phyloP scores from a whole-genome alignment of 495 filamentous ascomycete genomes.

The Lasiosphaeria hispida region DNA sequence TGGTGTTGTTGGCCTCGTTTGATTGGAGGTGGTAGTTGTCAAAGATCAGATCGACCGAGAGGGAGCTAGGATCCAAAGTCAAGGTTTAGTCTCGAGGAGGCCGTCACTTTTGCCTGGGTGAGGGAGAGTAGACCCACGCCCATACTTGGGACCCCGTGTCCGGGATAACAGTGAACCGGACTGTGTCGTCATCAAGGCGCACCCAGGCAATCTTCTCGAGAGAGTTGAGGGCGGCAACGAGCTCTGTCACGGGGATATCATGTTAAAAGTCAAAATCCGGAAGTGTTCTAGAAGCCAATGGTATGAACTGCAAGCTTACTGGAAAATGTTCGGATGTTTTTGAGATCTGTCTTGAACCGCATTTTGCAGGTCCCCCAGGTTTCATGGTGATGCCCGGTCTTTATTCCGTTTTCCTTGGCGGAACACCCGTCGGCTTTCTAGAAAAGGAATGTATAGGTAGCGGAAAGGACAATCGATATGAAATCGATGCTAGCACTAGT shows the following conservation, averaged over 20 bases:
- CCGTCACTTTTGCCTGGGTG: too few relatives aligned
- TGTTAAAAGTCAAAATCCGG: slow-evolving; percentile 4
- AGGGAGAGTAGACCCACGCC: slow-evolving; percentile 62
- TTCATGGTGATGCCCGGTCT: neutral
- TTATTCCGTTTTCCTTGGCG: too few relatives aligned
- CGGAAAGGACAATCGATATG: too few relatives aligned
- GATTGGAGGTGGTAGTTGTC: slow-evolving; percentile 85
- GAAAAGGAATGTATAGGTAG: too few relatives aligned
- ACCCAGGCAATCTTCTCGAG: slow-evolving; percentile 93
- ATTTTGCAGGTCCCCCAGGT: slow-evolving; percentile 43
- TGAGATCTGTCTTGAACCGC: slow-evolving; percentile 78
- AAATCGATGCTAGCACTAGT: neutral
- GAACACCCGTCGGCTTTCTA: too few relatives aligned
- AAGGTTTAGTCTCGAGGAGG: too few relatives aligned
- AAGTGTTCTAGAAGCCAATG: neutral
- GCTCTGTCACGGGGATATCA: slow-evolving; percentile 51
- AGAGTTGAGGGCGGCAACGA: slow-evolving; percentile 79
- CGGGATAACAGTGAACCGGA: slow-evolving; percentile 93
- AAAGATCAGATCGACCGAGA: slow-evolving; percentile 76
- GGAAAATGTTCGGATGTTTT: slow-evolving; percentile 78
- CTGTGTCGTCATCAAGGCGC: slow-evolving; percentile 75
- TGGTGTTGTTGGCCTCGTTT: slow-evolving; percentile 72
- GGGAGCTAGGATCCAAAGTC: slow-evolving; percentile 37
- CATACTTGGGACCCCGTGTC: slow-evolving; percentile 94
- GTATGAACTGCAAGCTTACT: slow-evolving; percentile 49